These are phyloP conservation scores for Cladosporium phlei DNA, from an alignment of 2,329 filamentous ascomycete species.

Conservation along the genomic window DNA sequence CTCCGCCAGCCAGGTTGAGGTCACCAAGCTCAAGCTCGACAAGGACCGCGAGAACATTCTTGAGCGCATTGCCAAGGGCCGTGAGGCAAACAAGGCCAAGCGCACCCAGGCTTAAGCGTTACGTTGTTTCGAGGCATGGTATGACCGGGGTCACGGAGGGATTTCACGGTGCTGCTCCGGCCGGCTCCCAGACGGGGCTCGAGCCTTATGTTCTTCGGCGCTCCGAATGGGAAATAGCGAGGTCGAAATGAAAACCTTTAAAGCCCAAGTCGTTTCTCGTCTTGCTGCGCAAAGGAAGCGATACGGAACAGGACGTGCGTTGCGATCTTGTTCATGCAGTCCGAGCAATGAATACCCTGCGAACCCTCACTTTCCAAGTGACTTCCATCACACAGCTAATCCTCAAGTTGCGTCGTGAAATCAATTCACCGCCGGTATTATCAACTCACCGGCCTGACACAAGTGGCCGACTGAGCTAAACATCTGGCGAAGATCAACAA, in stretches of 20 bases:
- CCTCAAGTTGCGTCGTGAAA: neutral
- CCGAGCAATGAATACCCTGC: constrained; percentile 1
- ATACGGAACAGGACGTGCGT: neutral
- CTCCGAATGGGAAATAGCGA: constrained; percentile 12
- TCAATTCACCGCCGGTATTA: constrained; percentile 64
- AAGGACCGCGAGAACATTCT: constrained; percentile 89
- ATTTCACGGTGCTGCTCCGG: constrained; percentile 10
- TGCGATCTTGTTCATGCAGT: neutral
- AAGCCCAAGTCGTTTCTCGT: constrained; percentile 12
- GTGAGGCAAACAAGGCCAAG: constrained; percentile 65
- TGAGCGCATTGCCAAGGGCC: constrained; percentile 75
- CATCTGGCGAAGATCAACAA: constrained; percentile 79
- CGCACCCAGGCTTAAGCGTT: constrained; percentile 28
- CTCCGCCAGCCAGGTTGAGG: constrained; percentile 93
- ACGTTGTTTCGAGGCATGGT: constrained; percentile 12
- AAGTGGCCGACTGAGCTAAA: constrained; percentile 82
- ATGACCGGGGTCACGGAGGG: constrained; percentile 10
- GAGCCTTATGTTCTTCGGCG: constrained; percentile 13
- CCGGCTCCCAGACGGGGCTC: constrained; percentile 9
- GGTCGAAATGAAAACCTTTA: constrained; percentile 14
- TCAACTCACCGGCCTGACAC: constrained; percentile 71
- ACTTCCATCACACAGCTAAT: neutral
- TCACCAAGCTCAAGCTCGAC: constrained; percentile 98
- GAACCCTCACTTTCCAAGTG: neutral
- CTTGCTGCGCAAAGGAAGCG: constrained; percentile 5